A percentile compares a stretch with the other conserved stretches of the same genome.
phyloP scores from a whole-genome alignment of 768 basidiomycete species.

The Arthromyces matolae region DNA sequence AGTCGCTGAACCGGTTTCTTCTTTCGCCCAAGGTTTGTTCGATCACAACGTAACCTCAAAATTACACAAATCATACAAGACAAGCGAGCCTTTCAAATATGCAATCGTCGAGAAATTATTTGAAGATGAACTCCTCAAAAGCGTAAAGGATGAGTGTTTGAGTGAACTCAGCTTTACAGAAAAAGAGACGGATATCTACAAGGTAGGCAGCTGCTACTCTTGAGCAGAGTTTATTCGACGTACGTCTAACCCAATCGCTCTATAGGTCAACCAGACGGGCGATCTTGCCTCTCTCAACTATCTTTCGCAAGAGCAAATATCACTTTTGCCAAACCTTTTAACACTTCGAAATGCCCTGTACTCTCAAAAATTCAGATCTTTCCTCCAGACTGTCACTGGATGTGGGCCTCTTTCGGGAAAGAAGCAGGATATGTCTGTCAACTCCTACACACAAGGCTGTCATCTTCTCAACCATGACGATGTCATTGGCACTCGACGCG shows the following conservation, averaged over 20 bases:
- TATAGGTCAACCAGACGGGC: slow-evolving; percentile 92
- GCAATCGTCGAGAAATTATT: slow-evolving; percentile 78
- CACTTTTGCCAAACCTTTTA: slow-evolving; percentile 76
- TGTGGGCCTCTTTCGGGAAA: slow-evolving; percentile 88
- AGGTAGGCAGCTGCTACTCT: slow-evolving; percentile 43
- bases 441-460: slow-evolving; percentile 86
- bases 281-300: slow-evolving; percentile 92
- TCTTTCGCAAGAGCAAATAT: slow-evolving; percentile 72
- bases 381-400: slow-evolving; percentile 83
- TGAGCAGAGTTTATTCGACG: slow-evolving; percentile 7
- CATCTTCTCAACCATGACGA: slow-evolving; percentile 98
- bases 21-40: slow-evolving; percentile 56
- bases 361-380: slow-evolving; percentile 74
- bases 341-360: slow-evolving; percentile 89
- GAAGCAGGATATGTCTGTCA: slow-evolving; percentile 95
- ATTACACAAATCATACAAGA: slow-evolving; percentile 52
- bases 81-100: slow-evolving; percentile 76
- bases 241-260: slow-evolving; percentile 2
- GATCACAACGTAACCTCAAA: slow-evolving; percentile 51
- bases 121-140: slow-evolving; percentile 73
- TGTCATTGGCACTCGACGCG: slow-evolving; percentile 89
- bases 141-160: slow-evolving; percentile 82
- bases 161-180: slow-evolving; percentile 77
- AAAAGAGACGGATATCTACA: slow-evolving; percentile 99
- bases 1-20: slow-evolving; percentile 28